Conservation (phyloP, 1,284 basidiomycete genomes). For the Rhodotorula glutinis region DNA sequence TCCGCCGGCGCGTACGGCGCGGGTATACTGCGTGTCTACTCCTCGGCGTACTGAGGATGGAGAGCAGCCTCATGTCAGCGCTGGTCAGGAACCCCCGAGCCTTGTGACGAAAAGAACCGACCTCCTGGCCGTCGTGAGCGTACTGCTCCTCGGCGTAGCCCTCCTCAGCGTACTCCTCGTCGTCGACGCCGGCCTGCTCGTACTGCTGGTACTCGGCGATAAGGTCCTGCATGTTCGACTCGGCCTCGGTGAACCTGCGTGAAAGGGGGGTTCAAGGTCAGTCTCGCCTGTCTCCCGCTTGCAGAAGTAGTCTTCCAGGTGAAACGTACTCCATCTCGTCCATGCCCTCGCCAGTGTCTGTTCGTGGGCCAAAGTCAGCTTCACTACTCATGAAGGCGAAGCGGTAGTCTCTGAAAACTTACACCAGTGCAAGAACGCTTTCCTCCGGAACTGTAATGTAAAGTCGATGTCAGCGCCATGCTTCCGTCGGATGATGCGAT, state of each 20-base stretch:
- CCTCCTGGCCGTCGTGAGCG: constrained; percentile 23
- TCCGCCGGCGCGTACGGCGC: background rate
- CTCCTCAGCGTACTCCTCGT: constrained; percentile 25
- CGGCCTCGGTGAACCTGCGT: constrained; percentile 51
- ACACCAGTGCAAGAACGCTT: constrained; percentile 93
- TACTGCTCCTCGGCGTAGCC: constrained; percentile 18
- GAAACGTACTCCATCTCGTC: constrained; percentile 74
- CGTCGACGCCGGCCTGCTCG: constrained; percentile 51
- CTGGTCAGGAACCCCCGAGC: no score
- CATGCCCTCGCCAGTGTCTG: constrained; percentile 83
- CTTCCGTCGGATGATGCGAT: constrained; percentile 54
- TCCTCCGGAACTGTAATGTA: constrained; percentile 55
- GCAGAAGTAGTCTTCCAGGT: constrained; percentile 6
- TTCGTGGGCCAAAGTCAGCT: background rate
- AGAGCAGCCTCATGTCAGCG: background rate
- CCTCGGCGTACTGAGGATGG: constrained; percentile 6
- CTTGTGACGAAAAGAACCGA: constrained; percentile 11
- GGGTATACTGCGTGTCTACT: background rate
- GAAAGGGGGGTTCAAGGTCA: background rate
- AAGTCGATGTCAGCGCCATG: no score
- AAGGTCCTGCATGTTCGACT: constrained; percentile 74
- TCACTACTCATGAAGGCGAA: no score
- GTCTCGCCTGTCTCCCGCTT: background rate
- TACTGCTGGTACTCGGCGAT: constrained; percentile 67
- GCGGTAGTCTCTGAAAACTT: no score